Base-by-base conservation (phyloP, 495 filamentous ascomycete genomes). In the Penicillium mononematosum region DNA sequence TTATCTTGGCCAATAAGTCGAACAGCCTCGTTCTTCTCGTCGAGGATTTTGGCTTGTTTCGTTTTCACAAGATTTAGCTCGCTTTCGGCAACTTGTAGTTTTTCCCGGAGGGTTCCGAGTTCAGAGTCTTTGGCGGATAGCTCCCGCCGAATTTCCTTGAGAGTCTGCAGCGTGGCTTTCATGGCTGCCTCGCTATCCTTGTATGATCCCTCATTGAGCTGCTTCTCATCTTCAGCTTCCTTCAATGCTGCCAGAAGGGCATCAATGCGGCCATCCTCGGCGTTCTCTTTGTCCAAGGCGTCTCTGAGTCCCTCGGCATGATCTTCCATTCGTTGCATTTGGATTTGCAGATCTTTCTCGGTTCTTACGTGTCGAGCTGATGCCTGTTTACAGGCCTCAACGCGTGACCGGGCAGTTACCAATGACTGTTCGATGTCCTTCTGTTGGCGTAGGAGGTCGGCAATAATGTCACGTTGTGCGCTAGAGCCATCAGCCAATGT, bases 11-110 rank as follows among this genome's bases (percentile, higher is more conserved):
- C 75, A 17, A 88, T 71, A 4, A 49, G 61, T 14, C 79, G 75
- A 25, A 87, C 64, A 2, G 85, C 84, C 12, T 69, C 55, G 64
- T 95, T 96, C 63, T 92, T 90, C 14, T 87, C 78, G 2, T 70
- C 64, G 5, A 96, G 69, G 14, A 78, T 78, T 6, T 81, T 65
- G 29, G 74, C 72, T 31, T 85, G 83, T 32, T 78, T 71, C 4
- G 82, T 74, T 1, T 66, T 60, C 12, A 80, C 73, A 46, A 76
- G 74, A 27, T 75, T 67, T 9, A 78, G 66, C 65, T 88, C 90
- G 36, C 72, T 72, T 54, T 86, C 75, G 19, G 82, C 82, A 66
- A 91, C 87, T 12, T 58, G 66, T 9, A 86, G 62, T 31, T 76
- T 74, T 39, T 71, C 63, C 34, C 78, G 59, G 2, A 78, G 64